Evolutionary conservation across 1,284 basidiomycete species (phyloP).

Genomic region (Athelia sp.): DNA sequence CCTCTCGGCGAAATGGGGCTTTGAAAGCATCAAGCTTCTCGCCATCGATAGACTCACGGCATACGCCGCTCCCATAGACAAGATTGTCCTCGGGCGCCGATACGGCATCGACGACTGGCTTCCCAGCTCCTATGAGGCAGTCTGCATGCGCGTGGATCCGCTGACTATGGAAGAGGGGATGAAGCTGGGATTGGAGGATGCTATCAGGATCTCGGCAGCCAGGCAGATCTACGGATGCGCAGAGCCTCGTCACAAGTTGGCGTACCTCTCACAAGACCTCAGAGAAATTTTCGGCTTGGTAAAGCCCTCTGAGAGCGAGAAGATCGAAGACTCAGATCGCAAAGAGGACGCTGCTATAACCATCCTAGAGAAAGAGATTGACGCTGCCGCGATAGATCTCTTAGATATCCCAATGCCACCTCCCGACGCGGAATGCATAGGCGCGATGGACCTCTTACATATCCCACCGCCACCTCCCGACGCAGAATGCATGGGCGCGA

Average conservation of each 20-base stretch:
- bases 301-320: slow-evolving; percentile 12
- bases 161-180: slow-evolving; percentile 25
- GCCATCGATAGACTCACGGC: slow-evolving; percentile 26
- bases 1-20: slow-evolving; percentile 23
- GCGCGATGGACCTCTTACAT: too few species aligned
- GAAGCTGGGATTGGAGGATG: slow-evolving; percentile 7
- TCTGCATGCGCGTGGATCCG: slow-evolving; percentile 22
- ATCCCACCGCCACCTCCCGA: too few species aligned
- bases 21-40: slow-evolving; percentile 26
- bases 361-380: neutral
- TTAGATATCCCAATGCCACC: too few species aligned
- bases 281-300: slow-evolving; percentile 24
- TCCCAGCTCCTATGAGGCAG: slow-evolving; percentile 26
- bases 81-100: slow-evolving; percentile 25
- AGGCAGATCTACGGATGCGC: neutral
- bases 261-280: too few species aligned
- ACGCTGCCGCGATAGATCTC: too few species aligned
- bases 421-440: too few species aligned
- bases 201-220: slow-evolving; percentile 1
- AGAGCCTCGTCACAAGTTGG: too few species aligned
- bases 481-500: too few species aligned
- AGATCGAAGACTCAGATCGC: neutral
- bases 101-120: slow-evolving; percentile 28
- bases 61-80: slow-evolving; percentile 25
- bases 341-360: neutral